Evolutionary conservation across 495 filamentous ascomycete genomes (phyloP).

Genomic region (Aspergillus saccharolyticus): DNA sequence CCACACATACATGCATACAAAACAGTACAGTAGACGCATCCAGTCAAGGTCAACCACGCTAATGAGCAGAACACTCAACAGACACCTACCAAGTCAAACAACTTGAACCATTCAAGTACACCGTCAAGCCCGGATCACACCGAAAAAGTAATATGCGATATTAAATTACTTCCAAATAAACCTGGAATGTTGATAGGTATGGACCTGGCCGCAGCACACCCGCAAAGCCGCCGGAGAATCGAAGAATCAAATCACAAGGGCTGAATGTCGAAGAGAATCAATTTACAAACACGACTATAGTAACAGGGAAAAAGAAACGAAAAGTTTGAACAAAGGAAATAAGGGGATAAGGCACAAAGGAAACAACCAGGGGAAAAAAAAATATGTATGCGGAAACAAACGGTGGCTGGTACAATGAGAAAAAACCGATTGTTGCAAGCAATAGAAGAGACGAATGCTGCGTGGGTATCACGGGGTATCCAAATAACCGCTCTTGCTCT

Average conservation of each 20-base stretch:
- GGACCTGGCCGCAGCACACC: constrained; percentile 6
- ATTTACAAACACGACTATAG: constrained; percentile 43
- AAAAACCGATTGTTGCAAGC: constrained; percentile 36
- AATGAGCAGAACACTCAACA: background rate
- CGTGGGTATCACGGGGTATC: constrained; percentile 44
- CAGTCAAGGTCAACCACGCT: no score
- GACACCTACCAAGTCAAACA: background rate
- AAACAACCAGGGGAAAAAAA: constrained; percentile 22
- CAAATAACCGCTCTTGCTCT: constrained; percentile 40
- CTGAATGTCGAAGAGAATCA: constrained; percentile 18
- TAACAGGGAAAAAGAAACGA: constrained; percentile 27
- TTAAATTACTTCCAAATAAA: constrained; percentile 23
- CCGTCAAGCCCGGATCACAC: background rate
- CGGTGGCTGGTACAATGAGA: constrained; percentile 24
- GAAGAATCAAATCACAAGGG: constrained; percentile 7
- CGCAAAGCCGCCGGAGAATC: constrained; percentile 2
- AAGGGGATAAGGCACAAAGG: constrained; percentile 25
- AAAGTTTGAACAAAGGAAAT: constrained; percentile 27
- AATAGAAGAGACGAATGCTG: constrained; percentile 39
- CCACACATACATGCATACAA: no score
- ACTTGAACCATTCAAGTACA: background rate
- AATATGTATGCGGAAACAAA: constrained; percentile 19
- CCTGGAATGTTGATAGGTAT: constrained; percentile 9
- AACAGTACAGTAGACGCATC: background rate
- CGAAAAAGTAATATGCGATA: constrained; percentile 5